Evolutionary conservation across 768 basidiomycete genomes (phyloP).

Genomic region (Boletus reticulatus): DNA sequence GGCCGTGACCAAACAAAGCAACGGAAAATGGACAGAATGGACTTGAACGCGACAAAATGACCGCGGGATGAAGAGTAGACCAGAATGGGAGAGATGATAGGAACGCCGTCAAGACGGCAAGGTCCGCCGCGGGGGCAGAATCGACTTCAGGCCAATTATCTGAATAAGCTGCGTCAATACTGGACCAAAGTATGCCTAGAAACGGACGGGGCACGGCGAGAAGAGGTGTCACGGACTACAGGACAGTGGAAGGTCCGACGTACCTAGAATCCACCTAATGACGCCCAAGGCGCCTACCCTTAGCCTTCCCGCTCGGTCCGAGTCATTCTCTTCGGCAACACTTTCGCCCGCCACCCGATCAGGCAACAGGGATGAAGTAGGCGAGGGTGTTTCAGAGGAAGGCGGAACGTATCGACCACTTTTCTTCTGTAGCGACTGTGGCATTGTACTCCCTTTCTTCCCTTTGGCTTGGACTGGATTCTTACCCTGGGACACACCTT

Average conservation of each 20-base stretch:
- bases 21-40: conserved; percentile 12
- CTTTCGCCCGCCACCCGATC: conserved; percentile 26
- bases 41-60: conserved; percentile 37
- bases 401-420: conserved; percentile 32
- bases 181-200: not conserved
- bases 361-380: conserved; percentile 18
- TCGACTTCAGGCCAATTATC: conserved; percentile 14
- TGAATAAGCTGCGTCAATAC: conserved; percentile 4
- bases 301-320: conserved; percentile 68
- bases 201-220: not conserved
- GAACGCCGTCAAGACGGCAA: conserved; percentile 1
- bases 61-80: conserved; percentile 53
- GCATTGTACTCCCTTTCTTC: conserved; percentile 18
- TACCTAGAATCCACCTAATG: conserved; percentile 62
- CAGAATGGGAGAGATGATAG: conserved; percentile 48
- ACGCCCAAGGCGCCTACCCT: conserved; percentile 68
- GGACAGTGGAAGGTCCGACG: conserved; percentile 21
- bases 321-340: conserved; percentile 59
- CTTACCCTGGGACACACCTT: not conserved
- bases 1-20: conserved; percentile 50
- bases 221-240: not conserved
- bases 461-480: conserved; percentile 3
- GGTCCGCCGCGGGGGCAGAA: not conserved
- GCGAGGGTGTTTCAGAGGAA: conserved; percentile 32
- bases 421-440: conserved; percentile 30